phyloP scores from a whole-genome alignment of 441 rosid species.

The Manihot esculenta region DNA sequence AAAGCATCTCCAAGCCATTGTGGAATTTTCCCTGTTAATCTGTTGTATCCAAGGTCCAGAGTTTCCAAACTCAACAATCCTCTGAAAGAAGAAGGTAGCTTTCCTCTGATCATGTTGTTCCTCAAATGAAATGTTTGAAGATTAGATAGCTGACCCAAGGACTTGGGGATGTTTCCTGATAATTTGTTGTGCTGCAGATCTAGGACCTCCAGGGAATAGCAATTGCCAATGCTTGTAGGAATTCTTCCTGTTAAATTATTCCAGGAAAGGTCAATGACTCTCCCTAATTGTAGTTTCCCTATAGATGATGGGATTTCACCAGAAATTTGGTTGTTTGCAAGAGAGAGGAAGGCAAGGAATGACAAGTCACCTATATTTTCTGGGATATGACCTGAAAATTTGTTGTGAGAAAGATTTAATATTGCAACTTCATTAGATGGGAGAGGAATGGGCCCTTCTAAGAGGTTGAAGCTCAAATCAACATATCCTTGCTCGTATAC shows the following conservation, averaged over 20 bases:
- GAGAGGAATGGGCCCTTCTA: conserved; percentile 45
- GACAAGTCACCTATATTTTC: conserved; percentile 31
- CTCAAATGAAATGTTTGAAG: conserved; percentile 43
- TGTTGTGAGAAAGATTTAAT: conserved; percentile 43
- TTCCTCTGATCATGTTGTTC: conserved; percentile 38
- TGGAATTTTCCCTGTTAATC: conserved; percentile 32
- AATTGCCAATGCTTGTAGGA: conserved; percentile 45
- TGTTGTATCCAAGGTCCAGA: conserved; percentile 43
- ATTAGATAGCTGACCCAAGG: conserved; percentile 35
- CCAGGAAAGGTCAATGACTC: conserved; percentile 42
- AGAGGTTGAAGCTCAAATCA: conserved; percentile 47
- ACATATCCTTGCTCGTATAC: conserved; percentile 37
- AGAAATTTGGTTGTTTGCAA: too few species aligned
- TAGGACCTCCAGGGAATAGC: conserved; percentile 34
- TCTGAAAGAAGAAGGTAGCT: conserved; percentile 33
- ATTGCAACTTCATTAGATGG: conserved; percentile 33
- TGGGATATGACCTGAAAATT: conserved; percentile 42
- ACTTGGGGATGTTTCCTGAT: conserved; percentile 36
- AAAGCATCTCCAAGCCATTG: conserved; percentile 33
- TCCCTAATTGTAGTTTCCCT: too few species aligned
- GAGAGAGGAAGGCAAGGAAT: conserved; percentile 37
- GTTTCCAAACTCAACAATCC: conserved; percentile 39
- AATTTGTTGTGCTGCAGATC: conserved; percentile 42
- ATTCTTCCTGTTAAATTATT: conserved; percentile 41
- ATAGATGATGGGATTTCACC: too few species aligned